Base-by-base conservation (phyloP, 805 yeast species). In the Candida patagonica region DNA sequence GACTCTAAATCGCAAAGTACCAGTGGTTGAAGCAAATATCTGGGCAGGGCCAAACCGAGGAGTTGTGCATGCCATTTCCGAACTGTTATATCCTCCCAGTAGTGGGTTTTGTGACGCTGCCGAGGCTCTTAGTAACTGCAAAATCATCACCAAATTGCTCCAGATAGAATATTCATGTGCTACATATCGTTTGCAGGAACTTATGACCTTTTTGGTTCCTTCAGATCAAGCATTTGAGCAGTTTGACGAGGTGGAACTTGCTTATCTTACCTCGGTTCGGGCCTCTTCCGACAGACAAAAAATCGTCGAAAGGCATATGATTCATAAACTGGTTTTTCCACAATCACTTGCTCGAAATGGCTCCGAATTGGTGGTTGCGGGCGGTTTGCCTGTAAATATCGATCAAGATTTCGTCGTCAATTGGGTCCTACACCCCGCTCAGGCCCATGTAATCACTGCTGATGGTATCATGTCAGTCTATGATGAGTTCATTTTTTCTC, bases 41-140 rank as follows among this genome's bases (percentile, higher is more conserved):
- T 60, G 56, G 38, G 85, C 92, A 1, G 67, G 68, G 38, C 72
- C 75, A 33, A 83, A 78, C 50, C 67, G 75, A 48, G 74, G 88
- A 0, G 73, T 71, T 22, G 73, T 85, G 9, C 85, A 81, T 43
- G 86, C 82, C 1, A 65, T 81, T 2, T 60, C 13, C 49, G 71
- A 8, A 46, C 80, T 1, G 62, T 66, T 10, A 26, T 50, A 24
- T 60, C 60, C 51, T 61, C 61, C 35, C 43, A 53, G 21, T 45
- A 20, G 30, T 6, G n/a, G n/a, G n/a, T 7, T 45, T 6, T 32
- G 46, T 23, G 33, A 31, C 2, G 24, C 42, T 10, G 36, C 50
- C 12, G 40, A 20, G 8, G 20, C 31, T 13, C 30, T 44, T 15
- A 16, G 33, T 9, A 32, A 37, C n/a, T 23, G 35, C 19, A 30